Percentiles rank a stretch among this genome's conserved stretches.
These are phyloP conservation scores for Nakaseomyces sp. DNA, from an alignment of 1,139 yeast species.

Conservation along the genomic window DNA sequence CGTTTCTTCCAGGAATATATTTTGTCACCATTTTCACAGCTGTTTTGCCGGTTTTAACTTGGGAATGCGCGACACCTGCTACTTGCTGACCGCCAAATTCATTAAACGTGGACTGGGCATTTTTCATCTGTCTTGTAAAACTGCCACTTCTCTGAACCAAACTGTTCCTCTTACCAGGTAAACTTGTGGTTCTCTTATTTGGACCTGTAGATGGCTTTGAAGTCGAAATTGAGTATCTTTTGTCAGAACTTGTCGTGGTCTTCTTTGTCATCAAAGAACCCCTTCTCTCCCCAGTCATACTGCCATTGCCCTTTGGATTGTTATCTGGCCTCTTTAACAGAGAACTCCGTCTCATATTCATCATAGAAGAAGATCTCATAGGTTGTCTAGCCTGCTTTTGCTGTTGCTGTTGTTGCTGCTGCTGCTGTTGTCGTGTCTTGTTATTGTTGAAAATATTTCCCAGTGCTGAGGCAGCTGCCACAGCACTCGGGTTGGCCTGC, in stretches of 20 bases:
- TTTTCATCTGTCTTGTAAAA: conserved; percentile 4
- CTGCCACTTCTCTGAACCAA: conserved; percentile 5
- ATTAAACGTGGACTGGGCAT: conserved; percentile 22
- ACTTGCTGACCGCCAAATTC: conserved; percentile 26
- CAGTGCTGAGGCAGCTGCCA: conserved; percentile 40
- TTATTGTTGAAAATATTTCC: conserved; percentile 30
- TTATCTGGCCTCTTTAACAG: neutral
- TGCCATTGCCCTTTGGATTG: neutral
- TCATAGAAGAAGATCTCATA: conserved; percentile 11
- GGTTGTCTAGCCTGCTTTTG: conserved; percentile 16
- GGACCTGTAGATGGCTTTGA: neutral
- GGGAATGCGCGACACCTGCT: conserved; percentile 9
- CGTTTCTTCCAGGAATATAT: conserved; percentile 42
- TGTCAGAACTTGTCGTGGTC: neutral
- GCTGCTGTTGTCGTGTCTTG: conserved; percentile 24
- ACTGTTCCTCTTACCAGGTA: conserved; percentile 11
- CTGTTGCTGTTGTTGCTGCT: conserved; percentile 13
- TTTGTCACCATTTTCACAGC: conserved; percentile 32
- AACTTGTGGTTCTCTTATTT: conserved; percentile 14
- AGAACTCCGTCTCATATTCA: conserved; percentile 6
- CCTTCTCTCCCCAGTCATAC: conserved; percentile 1
- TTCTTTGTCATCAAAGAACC: conserved; percentile 2
- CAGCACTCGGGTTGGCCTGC: conserved; percentile 32
- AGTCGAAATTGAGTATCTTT: neutral
- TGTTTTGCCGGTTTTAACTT: conserved; percentile 5